phyloP scores from a whole-genome alignment of 768 basidiomycete species.

The Porphyrellus cyaneotinctus region DNA sequence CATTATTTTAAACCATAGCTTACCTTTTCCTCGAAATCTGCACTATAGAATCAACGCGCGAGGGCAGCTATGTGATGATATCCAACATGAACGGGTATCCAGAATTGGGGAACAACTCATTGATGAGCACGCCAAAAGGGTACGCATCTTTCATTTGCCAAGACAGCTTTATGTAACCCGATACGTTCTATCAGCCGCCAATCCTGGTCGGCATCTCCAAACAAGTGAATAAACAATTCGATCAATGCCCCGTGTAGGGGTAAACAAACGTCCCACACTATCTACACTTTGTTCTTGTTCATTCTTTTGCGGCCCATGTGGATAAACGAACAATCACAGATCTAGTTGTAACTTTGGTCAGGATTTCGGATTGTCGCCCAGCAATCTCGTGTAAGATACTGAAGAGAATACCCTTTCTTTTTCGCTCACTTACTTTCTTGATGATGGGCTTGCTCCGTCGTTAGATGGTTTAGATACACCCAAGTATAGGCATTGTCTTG shows the following conservation, averaged over 20 bases:
- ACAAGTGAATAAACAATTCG: conserved; percentile 1
- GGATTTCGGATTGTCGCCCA: not conserved
- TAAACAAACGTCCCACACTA: not conserved
- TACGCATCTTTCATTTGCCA: not conserved
- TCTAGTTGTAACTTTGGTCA: too few relatives aligned
- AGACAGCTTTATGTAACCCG: not conserved
- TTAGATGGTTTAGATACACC: not conserved
- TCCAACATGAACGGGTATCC: conserved; percentile 10
- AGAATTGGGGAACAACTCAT: conserved; percentile 5
- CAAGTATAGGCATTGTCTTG: not conserved
- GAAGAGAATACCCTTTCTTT: not conserved
- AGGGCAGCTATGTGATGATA: conserved; percentile 6
- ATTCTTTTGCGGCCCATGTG: too few relatives aligned
- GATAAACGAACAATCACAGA: too few relatives aligned
- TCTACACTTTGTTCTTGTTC: not conserved
- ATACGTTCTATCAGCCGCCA: conserved; percentile 10
- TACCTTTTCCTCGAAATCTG: not conserved
- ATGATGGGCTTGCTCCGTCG: not conserved
- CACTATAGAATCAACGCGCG: conserved; percentile 14
- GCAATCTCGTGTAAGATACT: not conserved
- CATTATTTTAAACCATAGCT: not conserved
- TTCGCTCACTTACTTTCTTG: not conserved
- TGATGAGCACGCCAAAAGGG: not conserved
- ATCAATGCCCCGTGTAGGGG: conserved; percentile 7
- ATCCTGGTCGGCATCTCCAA: conserved; percentile 16